Conservation (phyloP, 1,284 basidiomycete genomes). For the Pulveroboletus ridleyi region DNA sequence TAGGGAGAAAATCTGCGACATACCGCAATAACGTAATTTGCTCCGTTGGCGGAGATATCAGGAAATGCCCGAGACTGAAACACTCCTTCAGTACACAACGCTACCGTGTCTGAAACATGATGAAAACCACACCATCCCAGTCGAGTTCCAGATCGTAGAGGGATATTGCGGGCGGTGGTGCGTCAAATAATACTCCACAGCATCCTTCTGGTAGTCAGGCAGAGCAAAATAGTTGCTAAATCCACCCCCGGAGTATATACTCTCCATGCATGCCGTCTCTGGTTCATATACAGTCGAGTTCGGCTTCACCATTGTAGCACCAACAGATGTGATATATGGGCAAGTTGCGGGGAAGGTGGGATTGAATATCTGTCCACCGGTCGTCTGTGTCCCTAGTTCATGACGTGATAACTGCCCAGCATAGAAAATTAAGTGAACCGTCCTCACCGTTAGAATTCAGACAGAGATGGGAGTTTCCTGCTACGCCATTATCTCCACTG, state of each 20-base stretch:
- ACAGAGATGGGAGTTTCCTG: constrained; percentile 45
- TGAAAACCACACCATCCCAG: constrained; percentile 32
- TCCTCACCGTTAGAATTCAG: constrained; percentile 44
- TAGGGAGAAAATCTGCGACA: not conserved
- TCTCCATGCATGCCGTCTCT: constrained; percentile 39
- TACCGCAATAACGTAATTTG: constrained; percentile 47
- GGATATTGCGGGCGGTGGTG: constrained; percentile 37
- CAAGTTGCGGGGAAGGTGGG: constrained; percentile 51
- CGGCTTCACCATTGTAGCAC: constrained; percentile 50
- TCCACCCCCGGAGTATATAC: constrained; percentile 48
- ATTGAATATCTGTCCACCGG: constrained; percentile 48
- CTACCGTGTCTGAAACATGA: not conserved
- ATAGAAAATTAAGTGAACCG: not conserved
- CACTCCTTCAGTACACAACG: not conserved
- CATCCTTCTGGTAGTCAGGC: constrained; percentile 44
- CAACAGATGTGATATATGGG: constrained; percentile 53
- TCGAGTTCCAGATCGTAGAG: constrained; percentile 50
- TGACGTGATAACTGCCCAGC: not conserved
- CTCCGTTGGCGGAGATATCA: constrained; percentile 46
- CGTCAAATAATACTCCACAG: constrained; percentile 29
- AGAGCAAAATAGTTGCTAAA: constrained; percentile 48
- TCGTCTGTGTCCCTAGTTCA: constrained; percentile 9
- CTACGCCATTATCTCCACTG: constrained; percentile 58
- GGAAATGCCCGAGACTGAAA: constrained; percentile 47
- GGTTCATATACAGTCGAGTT: constrained; percentile 36